These are phyloP conservation scores for Clarireedia homoeocarpa DNA, from an alignment of 2,329 filamentous ascomycete species.

Conservation along the genomic window DNA sequence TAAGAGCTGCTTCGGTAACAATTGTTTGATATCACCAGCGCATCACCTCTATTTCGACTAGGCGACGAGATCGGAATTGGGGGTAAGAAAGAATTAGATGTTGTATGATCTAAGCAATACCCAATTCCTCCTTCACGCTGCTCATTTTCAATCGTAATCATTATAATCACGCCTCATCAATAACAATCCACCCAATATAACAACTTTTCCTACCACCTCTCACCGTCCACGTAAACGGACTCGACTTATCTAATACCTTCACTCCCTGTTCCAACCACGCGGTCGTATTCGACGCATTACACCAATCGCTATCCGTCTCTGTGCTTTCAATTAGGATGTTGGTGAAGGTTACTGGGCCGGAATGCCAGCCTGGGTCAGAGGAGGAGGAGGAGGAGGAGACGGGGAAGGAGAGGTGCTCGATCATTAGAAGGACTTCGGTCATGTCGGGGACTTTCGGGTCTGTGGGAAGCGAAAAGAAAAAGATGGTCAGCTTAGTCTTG, in stretches of 20 bases:
- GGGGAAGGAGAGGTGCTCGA: not conserved
- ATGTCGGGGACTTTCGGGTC: constrained; percentile 2
- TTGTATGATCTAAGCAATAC: no score
- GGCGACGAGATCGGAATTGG: no score
- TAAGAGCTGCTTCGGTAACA: no score
- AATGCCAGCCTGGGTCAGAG: not conserved
- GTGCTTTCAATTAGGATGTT: constrained; percentile 1
- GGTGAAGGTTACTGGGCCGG: constrained; percentile 4
- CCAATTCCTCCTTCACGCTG: no score
- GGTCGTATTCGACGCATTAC: not conserved
- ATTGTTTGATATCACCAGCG: no score
- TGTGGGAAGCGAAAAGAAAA: not conserved
- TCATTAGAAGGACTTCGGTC: not conserved
- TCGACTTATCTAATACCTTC: not conserved
- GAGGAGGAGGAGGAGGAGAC: no score
- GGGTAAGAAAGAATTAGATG: no score
- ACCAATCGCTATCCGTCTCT: not conserved
- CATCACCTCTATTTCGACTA: no score
- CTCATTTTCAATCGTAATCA: no score
- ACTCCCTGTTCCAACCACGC: not conserved
- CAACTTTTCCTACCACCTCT: not conserved
- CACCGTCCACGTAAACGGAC: not conserved
- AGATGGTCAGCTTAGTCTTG: not conserved
- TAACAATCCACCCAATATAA: not conserved
- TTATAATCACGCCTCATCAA: not conserved